These are phyloP conservation scores for Ilex aquifolium DNA, from an alignment of 257 asterid species.

Conservation along the genomic window DNA sequence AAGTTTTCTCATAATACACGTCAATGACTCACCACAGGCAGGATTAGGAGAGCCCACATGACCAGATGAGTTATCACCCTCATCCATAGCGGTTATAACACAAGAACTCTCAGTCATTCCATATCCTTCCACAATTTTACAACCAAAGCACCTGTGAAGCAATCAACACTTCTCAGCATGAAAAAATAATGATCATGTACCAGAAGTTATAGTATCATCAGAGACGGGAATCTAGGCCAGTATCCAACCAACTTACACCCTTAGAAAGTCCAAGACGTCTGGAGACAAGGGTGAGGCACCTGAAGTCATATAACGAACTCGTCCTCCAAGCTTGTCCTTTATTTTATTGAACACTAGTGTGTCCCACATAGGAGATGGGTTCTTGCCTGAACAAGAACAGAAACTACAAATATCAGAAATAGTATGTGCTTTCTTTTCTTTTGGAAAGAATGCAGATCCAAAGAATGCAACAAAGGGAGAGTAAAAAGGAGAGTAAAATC, in stretches of 20 bases:
- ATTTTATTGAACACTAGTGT: conserved; percentile 88
- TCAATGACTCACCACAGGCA: conserved; percentile 72
- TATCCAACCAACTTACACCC: conserved; percentile 61
- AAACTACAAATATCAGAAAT: background rate
- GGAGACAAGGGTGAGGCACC: conserved; percentile 99
- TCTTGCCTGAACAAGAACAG: conserved; percentile 47
- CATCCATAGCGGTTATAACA: conserved; percentile 78
- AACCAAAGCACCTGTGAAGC: conserved; percentile 74
- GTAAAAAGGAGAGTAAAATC: too few species aligned
- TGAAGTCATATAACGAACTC: conserved; percentile 83
- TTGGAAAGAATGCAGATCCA: too few species aligned
- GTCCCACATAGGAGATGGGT: conserved; percentile 97
- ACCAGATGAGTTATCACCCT: conserved; percentile 59
- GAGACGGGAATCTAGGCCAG: background rate
- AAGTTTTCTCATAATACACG: background rate
- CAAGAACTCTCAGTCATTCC: conserved; percentile 99
- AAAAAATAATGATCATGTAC: too few species aligned
- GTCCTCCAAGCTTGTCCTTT: conserved; percentile 88
- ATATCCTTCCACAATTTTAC: conserved; percentile 80
- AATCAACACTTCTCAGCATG: background rate
- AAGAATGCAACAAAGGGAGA: too few species aligned
- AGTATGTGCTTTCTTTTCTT: background rate
- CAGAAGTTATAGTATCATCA: background rate
- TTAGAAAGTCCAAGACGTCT: conserved; percentile 87
- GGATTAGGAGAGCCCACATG: conserved; percentile 96